Percentiles rank a stretch among this genome's conserved stretches.
Evolutionary conservation across 1,139 yeast species (phyloP).

Genomic region (Kazachstania sp.): DNA sequence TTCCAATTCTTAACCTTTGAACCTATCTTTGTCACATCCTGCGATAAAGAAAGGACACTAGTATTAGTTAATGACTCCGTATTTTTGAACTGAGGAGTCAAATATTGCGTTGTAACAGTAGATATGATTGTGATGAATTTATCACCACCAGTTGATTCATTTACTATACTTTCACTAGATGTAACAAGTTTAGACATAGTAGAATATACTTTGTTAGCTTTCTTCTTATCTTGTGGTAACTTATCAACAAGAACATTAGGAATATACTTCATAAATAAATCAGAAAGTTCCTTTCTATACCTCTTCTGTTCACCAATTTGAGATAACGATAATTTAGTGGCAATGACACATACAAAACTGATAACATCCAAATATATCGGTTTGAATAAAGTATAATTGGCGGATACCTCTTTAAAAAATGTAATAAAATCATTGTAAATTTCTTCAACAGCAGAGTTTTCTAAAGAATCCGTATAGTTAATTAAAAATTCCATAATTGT

Average conservation of each 20-base stretch:
- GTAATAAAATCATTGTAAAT: constrained; percentile 51
- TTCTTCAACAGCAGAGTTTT: constrained; percentile 68
- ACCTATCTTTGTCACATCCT: constrained; percentile 29
- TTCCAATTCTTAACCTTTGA: constrained; percentile 45
- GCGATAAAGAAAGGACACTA: constrained; percentile 34
- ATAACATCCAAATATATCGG: constrained; percentile 46
- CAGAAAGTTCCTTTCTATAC: constrained; percentile 58
- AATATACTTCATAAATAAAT: constrained; percentile 49
- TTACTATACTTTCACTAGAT: constrained; percentile 37
- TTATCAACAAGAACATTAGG: constrained; percentile 33
- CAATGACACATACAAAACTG: constrained; percentile 42
- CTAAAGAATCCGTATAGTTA: constrained; percentile 54
- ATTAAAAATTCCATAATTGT: constrained; percentile 29
- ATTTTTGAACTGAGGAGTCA: constrained; percentile 40
- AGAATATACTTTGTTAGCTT: constrained; percentile 6
- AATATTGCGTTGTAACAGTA: constrained; percentile 38
- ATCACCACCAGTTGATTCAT: constrained; percentile 42
- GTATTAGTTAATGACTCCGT: constrained; percentile 30
- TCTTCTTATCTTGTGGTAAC: constrained; percentile 7
- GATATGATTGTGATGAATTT: constrained; percentile 38
- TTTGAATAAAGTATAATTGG: constrained; percentile 43
- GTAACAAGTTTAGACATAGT: constrained; percentile 33
- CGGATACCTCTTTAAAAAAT: constrained; percentile 52
- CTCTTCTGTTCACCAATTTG: constrained; percentile 56
- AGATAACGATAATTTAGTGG: constrained; percentile 47